These are phyloP conservation scores for Ophiostoma sp. DNA, from an alignment of 2,329 filamentous ascomycete species.

Conservation along the genomic window DNA sequence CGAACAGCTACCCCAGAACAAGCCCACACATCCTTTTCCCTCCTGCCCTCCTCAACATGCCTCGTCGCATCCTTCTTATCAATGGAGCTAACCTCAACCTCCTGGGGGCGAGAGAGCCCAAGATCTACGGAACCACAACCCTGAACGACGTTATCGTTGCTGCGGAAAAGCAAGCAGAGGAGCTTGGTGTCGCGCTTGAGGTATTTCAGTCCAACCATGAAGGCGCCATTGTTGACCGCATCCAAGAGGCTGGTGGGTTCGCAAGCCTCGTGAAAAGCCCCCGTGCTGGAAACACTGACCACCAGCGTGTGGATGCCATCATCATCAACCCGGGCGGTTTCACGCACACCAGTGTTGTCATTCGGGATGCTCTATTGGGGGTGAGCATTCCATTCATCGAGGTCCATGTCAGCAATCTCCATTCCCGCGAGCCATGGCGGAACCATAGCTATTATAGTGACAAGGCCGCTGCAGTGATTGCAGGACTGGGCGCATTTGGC, in stretches of 20 bases:
- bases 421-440: conserved; percentile 63
- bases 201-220: conserved; percentile 74
- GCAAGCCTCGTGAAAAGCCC: conserved; percentile 8
- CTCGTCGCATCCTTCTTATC: conserved; percentile 59
- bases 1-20: background rate
- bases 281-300: background rate
- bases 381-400: conserved; percentile 70
- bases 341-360: conserved; percentile 70
- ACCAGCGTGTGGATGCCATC: conserved; percentile 50
- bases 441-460: conserved; percentile 68
- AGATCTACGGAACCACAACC: conserved; percentile 66
- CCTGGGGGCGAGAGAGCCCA: conserved; percentile 66
- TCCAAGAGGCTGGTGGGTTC: conserved; percentile 44
- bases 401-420: conserved; percentile 70
- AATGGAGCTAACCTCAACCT: conserved; percentile 83
- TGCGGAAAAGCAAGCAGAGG: conserved; percentile 45
- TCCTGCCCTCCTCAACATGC: conserved; percentile 29
- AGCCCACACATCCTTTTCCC: background rate
- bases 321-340: conserved; percentile 72
- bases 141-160: conserved; percentile 54
- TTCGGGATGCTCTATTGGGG: conserved; percentile 67
- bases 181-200: conserved; percentile 45
- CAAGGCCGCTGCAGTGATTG: conserved; percentile 69
- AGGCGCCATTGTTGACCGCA: conserved; percentile 65
- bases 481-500: conserved; percentile 59